Base-by-base conservation (phyloP, 1,139 yeast genomes). In the Candida glucosophila region DNA sequence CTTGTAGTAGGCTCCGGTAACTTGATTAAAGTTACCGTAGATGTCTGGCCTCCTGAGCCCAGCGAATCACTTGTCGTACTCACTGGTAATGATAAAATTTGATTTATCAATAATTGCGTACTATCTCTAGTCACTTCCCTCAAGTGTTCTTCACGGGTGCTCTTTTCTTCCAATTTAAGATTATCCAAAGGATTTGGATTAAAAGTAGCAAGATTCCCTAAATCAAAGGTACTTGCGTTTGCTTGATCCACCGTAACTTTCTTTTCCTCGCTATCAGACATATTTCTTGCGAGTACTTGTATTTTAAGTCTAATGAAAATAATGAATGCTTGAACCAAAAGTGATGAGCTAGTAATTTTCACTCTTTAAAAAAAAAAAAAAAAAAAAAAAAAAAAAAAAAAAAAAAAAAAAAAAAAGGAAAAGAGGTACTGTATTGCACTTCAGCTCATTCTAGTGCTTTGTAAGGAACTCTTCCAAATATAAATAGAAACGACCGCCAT, bases 201-300 rank as follows among this genome's bases (percentile, higher is more conserved):
- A 50, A 82, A 86, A 2, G 82, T 83, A 6, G 95, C 76, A 36
- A 88, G 64, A 51, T 85, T 81, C 23, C 97, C 97, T 37, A 86
- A 60, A 52, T 88, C 97, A 46, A 66, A 86, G 6, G 76, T 64
- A 29, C 80, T 88, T 23, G 95, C 95, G 34, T 86, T 82, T 14
- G 80, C 79, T 54, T 86, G 86, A 24, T 82, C 90, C 15, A 88
- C 96, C 16, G 86, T 77, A 15, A 82, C 88, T 7, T 94, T 80
- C 48, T 76, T 75, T 40, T 36, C 61, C 29, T 43, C 43, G 26
- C 46, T 41, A 19, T 34, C 37, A 15, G 57, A 44, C 57, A 53
- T 47, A n/a, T n/a, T n/a, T n/a, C n/a, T n/a, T n/a, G n/a, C n/a
- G n/a, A n/a, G n/a, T n/a, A n/a, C n/a, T n/a, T n/a, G n/a, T 20